A percentile compares a stretch with the other conserved stretches of the same genome.
Evolutionary conservation across 495 filamentous ascomycete genomes (phyloP).

Genomic region (Tuber umbilicatum): DNA sequence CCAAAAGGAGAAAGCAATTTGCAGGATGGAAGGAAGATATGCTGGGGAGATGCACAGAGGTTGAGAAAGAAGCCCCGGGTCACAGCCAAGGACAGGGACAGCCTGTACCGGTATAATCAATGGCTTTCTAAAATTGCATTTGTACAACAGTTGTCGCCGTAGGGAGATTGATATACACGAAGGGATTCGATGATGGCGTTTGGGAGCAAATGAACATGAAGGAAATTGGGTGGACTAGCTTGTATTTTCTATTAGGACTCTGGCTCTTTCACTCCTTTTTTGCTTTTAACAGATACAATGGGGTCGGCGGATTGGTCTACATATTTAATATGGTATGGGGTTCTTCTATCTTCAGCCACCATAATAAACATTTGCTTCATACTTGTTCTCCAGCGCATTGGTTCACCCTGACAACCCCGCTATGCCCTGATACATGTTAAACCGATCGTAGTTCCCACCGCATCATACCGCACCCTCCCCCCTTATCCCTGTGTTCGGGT

Average conservation of each 20-base stretch:
- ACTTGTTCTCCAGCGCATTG: not conserved
- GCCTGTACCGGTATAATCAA: constrained; percentile 12
- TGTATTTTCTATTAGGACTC: not conserved
- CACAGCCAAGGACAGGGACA: constrained; percentile 21
- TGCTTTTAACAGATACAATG: constrained; percentile 1
- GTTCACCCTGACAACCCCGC: not conserved
- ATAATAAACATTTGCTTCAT: not conserved
- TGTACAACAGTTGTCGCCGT: constrained; percentile 40
- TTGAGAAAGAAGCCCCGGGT: constrained; percentile 41
- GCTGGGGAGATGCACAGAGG: constrained; percentile 51
- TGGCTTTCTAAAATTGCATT: constrained; percentile 19
- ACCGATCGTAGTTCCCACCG: not conserved
- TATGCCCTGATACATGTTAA: not conserved
- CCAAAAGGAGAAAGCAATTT: constrained; percentile 61
- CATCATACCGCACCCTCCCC: not conserved
- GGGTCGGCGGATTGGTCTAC: not conserved
- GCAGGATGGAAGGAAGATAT: constrained; percentile 65
- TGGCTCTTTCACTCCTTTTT: not conserved
- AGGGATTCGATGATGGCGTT: constrained; percentile 37
- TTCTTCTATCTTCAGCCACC: not conserved
- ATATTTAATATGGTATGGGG: not conserved
- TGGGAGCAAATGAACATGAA: constrained; percentile 29
- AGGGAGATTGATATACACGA: constrained; percentile 38
- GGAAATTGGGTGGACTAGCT: constrained; percentile 32
- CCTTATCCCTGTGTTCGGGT: too few species aligned